Percentiles rank a stretch among this genome's conserved stretches.
These are phyloP conservation scores for Termitomyces sp. DNA, from an alignment of 768 basidiomycete species.

Conservation along the genomic window DNA sequence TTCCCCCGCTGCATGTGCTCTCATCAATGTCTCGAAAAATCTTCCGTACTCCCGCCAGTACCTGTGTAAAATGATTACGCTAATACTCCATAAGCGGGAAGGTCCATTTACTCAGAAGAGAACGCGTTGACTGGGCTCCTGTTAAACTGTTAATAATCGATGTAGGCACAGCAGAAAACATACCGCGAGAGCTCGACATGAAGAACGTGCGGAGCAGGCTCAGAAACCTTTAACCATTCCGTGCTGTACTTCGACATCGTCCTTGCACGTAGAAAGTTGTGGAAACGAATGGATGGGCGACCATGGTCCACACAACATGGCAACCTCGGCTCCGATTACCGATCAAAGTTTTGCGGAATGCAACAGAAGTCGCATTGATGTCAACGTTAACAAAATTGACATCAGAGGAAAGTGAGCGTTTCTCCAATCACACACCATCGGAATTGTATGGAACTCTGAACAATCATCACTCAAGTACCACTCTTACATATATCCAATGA, in stretches of 20 bases:
- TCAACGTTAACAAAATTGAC: background rate
- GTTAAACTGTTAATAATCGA: background rate
- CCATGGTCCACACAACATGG: background rate
- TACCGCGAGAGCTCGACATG: conserved; percentile 43
- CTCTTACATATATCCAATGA: background rate
- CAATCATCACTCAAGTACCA: background rate
- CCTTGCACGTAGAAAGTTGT: background rate
- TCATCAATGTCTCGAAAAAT: conserved; percentile 52
- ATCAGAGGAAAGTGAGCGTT: background rate
- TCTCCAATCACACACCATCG: background rate
- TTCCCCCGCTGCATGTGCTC: conserved; percentile 26
- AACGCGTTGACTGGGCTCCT: conserved; percentile 71
- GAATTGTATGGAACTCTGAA: too few relatives aligned
- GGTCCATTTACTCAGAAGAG: conserved; percentile 34
- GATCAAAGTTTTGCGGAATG: too few relatives aligned
- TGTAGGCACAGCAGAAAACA: conserved; percentile 1
- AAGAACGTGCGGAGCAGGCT: conserved; percentile 38
- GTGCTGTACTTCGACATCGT: conserved; percentile 13
- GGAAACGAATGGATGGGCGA: background rate
- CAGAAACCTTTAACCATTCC: conserved; percentile 45
- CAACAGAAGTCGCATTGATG: background rate
- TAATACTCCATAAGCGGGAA: background rate
- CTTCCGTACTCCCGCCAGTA: conserved; percentile 70
- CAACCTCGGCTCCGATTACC: background rate
- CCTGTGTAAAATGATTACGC: conserved; percentile 27